These are phyloP conservation scores for Alisma plantagoaquatica DNA, from an alignment of 106 monocot genomes.

Conservation along the genomic window DNA sequence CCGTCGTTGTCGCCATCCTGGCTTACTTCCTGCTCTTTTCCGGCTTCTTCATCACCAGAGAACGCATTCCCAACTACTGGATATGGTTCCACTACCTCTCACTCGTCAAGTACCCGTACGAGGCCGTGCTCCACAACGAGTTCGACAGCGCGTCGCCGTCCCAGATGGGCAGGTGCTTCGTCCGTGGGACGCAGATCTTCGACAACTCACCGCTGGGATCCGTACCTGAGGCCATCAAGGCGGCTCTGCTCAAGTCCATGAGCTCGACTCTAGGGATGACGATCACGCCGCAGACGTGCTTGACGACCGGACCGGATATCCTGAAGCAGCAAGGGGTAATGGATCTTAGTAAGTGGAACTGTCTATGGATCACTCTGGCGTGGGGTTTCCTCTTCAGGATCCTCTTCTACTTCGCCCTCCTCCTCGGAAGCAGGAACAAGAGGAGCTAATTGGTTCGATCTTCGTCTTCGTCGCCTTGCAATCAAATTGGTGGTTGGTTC, in stretches of 20 bases:
- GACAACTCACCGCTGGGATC: slow-evolving; percentile 61
- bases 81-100: slow-evolving; percentile 96
- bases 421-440: slow-evolving; percentile 84
- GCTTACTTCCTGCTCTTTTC: slow-evolving; percentile 91
- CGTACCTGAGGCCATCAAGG: slow-evolving; percentile 36
- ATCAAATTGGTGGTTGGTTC: no score
- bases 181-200: slow-evolving; percentile 70
- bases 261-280: slow-evolving; percentile 31
- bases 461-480: no score
- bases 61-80: slow-evolving; percentile 78
- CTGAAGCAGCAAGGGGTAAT: slow-evolving; percentile 53
- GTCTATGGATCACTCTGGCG: slow-evolving; percentile 51
- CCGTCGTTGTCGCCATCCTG: slow-evolving; percentile 62
- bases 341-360: slow-evolving; percentile 67
- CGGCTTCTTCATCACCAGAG: slow-evolving; percentile 91
- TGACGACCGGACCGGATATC: slow-evolving; percentile 51
- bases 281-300: slow-evolving; percentile 32
- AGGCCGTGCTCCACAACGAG: slow-evolving; percentile 84
- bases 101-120: slow-evolving; percentile 91
- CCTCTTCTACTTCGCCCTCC: slow-evolving; percentile 62
- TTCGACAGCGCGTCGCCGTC: slow-evolving; percentile 38
- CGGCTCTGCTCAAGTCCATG: slow-evolving; percentile 40
- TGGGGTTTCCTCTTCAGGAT: slow-evolving; percentile 88
- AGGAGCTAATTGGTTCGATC: no score
- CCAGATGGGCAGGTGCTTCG: no score